A percentile compares a stretch with the other conserved stretches of the same genome.
Evolutionary conservation across 2,329 filamentous ascomycete genomes (phyloP).

Genomic region (Neofusicoccum umdonicola): DNA sequence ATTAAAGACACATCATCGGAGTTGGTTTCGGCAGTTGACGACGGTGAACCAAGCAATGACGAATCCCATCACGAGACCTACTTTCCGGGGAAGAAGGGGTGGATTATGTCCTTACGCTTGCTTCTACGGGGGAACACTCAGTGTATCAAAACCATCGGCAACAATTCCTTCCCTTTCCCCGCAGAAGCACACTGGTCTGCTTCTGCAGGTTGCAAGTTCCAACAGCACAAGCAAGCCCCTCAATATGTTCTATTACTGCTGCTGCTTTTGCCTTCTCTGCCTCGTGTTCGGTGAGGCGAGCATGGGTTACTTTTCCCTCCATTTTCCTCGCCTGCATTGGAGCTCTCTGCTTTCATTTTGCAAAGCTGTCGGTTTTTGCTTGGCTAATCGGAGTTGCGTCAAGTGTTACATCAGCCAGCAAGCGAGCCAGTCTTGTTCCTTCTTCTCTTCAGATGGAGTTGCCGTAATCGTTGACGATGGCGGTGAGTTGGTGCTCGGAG

Average conservation of each 20-base stretch:
- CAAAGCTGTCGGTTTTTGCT: conserved; percentile 8
- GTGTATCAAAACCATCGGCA: conserved; percentile 9
- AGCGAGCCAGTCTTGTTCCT: conserved; percentile 8
- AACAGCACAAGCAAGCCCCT: not conserved
- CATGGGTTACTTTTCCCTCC: not conserved
- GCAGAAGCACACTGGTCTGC: not conserved
- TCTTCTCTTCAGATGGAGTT: not conserved
- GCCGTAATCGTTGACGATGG: conserved; percentile 9
- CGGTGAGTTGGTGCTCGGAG: not conserved
- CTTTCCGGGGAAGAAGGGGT: not conserved
- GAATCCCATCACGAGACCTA: conserved; percentile 11
- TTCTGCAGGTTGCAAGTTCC: not conserved
- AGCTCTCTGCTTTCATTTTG: conserved; percentile 1
- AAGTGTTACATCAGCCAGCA: conserved; percentile 2
- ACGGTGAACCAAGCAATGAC: conserved; percentile 9
- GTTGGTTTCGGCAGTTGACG: conserved; percentile 10
- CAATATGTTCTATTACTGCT: conserved; percentile 3
- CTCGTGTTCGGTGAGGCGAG: not conserved
- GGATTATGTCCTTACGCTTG: conserved; percentile 7
- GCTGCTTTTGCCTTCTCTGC: conserved; percentile 6
- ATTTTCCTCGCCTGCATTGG: not conserved
- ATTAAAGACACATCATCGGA: conserved; percentile 14
- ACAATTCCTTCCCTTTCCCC: conserved; percentile 7
- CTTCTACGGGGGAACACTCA: not conserved
- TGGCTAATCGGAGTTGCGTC: conserved; percentile 8